Percentiles rank a stretch among this genome's conserved stretches.
phyloP scores from a whole-genome alignment of 2,329 filamentous ascomycete genomes.

The Aspergillus sergii region DNA sequence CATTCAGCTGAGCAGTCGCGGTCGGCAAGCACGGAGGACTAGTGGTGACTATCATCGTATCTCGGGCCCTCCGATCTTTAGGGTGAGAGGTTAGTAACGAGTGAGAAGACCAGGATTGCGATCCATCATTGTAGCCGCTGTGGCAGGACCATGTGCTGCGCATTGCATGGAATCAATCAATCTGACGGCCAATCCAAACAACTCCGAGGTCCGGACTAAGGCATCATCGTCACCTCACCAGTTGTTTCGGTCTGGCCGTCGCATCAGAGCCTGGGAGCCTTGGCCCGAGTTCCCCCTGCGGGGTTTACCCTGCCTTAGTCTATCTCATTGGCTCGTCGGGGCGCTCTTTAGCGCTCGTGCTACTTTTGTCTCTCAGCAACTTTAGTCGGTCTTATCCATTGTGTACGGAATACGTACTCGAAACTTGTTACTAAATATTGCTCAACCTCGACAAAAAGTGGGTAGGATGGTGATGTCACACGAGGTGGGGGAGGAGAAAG shows the following conservation, averaged over 20 bases:
- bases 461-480: conserved; percentile 17
- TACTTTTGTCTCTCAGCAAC: conserved; percentile 20
- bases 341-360: conserved; percentile 16
- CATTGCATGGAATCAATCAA: conserved; percentile 1
- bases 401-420: not conserved
- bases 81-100: conserved; percentile 1
- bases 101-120: conserved; percentile 4
- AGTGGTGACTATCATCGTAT: conserved; percentile 12
- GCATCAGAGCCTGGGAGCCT: conserved; percentile 10
- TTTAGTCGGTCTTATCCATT: conserved; percentile 11
- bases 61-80: conserved; percentile 17
- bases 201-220: conserved; percentile 4
- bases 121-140: conserved; percentile 13
- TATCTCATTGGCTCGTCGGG: conserved; percentile 19
- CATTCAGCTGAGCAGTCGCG: conserved; percentile 10
- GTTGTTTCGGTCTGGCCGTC: conserved; percentile 3
- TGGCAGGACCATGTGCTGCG: conserved; percentile 14
- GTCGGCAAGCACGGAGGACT: conserved; percentile 7
- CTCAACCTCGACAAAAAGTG: conserved; percentile 5
- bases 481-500: not conserved
- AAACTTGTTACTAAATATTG: conserved; percentile 5
- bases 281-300: conserved; percentile 16
- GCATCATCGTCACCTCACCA: conserved; percentile 8
- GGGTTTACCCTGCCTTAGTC: conserved; percentile 13
- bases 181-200: conserved; percentile 10